Conservation (phyloP, 2,329 filamentous ascomycete genomes). For the Lizonia empirigonia region DNA sequence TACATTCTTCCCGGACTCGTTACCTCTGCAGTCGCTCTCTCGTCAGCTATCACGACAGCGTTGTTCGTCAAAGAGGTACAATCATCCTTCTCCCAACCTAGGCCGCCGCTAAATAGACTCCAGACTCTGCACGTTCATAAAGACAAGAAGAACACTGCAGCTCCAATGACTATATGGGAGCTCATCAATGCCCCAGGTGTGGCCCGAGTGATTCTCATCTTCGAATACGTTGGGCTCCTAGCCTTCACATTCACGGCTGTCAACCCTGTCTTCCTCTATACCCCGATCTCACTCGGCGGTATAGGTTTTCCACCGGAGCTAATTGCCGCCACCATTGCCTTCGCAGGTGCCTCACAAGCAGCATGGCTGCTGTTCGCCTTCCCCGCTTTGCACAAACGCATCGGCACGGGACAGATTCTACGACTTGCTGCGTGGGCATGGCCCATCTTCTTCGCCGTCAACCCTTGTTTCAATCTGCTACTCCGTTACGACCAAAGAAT, state of each 20-base stretch:
- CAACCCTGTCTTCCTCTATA: conserved; percentile 71
- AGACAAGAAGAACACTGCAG: conserved; percentile 25
- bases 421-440: conserved; percentile 63
- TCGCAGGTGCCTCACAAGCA: conserved; percentile 70
- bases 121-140: conserved; percentile 42
- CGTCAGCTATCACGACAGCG: conserved; percentile 57
- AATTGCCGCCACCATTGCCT: conserved; percentile 70
- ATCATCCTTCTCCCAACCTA: background rate
- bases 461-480: conserved; percentile 63
- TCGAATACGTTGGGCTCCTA: conserved; percentile 69
- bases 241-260: conserved; percentile 75
- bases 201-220: conserved; percentile 67
- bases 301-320: conserved; percentile 65
- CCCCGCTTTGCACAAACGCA: conserved; percentile 67
- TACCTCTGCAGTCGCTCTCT: conserved; percentile 60
- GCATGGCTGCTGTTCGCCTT: conserved; percentile 74
- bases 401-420: conserved; percentile 71
- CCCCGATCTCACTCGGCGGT: conserved; percentile 66
- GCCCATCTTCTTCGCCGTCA: conserved; percentile 66
- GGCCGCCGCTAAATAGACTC: conserved; percentile 1
- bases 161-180: conserved; percentile 55
- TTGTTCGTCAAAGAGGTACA: conserved; percentile 66
- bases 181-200: conserved; percentile 70
- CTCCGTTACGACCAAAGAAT: conserved; percentile 54
- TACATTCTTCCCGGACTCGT: conserved; percentile 70